phyloP scores from a whole-genome alignment of 371 early-diverging fungal species.

The Batkoa obscura region DNA sequence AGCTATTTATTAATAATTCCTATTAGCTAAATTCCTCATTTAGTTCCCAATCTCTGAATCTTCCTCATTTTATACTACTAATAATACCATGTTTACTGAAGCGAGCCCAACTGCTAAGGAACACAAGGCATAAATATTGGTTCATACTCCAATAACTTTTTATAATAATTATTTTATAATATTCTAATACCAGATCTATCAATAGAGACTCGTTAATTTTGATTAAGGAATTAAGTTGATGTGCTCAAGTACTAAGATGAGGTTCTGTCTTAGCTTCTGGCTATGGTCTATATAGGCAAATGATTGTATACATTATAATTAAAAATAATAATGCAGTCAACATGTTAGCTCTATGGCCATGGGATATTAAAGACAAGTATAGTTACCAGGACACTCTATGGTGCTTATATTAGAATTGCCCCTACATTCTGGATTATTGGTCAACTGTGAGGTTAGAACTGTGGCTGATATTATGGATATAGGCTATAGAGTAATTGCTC shows the following conservation, averaged over 20 bases:
- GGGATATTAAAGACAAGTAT: slow-evolving; percentile 65
- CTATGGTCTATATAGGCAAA: slow-evolving; percentile 82
- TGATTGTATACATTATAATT: neutral
- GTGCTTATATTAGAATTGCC: slow-evolving; percentile 90
- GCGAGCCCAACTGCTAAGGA: too few species aligned
- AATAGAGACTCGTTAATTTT: too few species aligned
- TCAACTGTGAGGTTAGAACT: slow-evolving; percentile 80
- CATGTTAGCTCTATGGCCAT: slow-evolving; percentile 37
- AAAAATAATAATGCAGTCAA: neutral
- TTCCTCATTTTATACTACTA: too few species aligned
- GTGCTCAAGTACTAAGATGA: slow-evolving; percentile 63
- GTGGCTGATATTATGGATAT: slow-evolving; percentile 95
- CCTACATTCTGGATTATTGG: slow-evolving; percentile 79
- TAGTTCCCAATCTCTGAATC: too few species aligned
- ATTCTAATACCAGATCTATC: too few species aligned
- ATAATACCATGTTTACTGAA: too few species aligned
- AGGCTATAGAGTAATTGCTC: slow-evolving; percentile 65
- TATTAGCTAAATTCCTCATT: too few species aligned
- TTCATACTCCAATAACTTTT: too few species aligned
- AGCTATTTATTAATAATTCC: too few species aligned
- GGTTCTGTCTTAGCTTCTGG: slow-evolving; percentile 77
- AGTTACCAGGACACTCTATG: slow-evolving; percentile 58
- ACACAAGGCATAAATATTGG: too few species aligned
- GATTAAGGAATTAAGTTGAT: slow-evolving; percentile 29
- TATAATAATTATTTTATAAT: too few species aligned